Evolutionary conservation across 2,329 filamentous ascomycete genomes (phyloP).

Genomic region (Bretziella fagacearum): DNA sequence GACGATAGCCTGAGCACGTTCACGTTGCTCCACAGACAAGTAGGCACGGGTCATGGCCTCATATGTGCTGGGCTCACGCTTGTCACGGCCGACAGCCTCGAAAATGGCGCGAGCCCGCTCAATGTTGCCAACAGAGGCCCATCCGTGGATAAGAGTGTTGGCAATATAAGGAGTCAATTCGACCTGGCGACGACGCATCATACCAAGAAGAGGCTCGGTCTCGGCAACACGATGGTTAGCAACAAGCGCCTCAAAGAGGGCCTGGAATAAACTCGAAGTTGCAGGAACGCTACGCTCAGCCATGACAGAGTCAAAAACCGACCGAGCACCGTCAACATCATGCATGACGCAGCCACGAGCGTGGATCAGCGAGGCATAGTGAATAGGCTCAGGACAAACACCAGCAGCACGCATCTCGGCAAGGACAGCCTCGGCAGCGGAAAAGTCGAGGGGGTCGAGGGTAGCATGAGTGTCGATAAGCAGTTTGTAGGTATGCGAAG

Average conservation of each 20-base stretch:
- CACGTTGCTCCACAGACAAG: conserved; percentile 65
- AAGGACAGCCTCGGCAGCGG: conserved; percentile 68
- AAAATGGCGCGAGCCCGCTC: conserved; percentile 65
- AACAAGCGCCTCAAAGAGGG: conserved; percentile 92
- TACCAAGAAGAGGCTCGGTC: conserved; percentile 53
- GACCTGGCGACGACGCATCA: conserved; percentile 59
- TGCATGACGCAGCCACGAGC: conserved; percentile 88
- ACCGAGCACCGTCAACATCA: conserved; percentile 68
- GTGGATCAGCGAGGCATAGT: conserved; percentile 91
- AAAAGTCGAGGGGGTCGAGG: conserved; percentile 78
- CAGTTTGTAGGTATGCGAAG: conserved; percentile 93
- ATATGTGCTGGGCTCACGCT: conserved; percentile 91
- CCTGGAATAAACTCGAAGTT: conserved; percentile 83
- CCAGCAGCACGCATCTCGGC: conserved; percentile 59
- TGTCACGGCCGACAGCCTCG: conserved; percentile 54
- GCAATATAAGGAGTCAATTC: conserved; percentile 94
- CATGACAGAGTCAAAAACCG: conserved; percentile 68
- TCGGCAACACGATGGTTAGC: conserved; percentile 74
- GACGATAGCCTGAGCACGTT: conserved; percentile 60
- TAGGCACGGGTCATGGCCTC: conserved; percentile 96
- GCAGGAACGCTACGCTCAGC: conserved; percentile 47
- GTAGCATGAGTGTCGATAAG: conserved; percentile 91
- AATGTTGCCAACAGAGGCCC: conserved; percentile 73
- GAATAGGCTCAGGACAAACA: conserved; percentile 70
- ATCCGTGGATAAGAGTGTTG: conserved; percentile 94